Base-by-base conservation (phyloP, 2,329 filamentous ascomycete genomes). In the Sporothrix curviconia region DNA sequence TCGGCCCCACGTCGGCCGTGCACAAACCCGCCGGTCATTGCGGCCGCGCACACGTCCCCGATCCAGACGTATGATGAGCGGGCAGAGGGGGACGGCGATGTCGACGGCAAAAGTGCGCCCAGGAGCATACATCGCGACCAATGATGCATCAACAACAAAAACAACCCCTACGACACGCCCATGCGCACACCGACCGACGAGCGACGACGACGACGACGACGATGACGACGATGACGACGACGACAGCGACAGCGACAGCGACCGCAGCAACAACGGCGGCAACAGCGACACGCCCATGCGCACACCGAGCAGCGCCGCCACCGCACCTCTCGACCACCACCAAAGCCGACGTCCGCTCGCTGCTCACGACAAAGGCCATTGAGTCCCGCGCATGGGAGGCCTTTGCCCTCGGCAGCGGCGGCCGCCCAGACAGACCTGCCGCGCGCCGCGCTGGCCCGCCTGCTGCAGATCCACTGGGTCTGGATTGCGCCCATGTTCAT, bases 401-500 rank as follows among this genome's bases (percentile, higher is more conserved):
- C n/a, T 67, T 66, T 43, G 65, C 66, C 1, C 49, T 67, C 7
- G 61, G 62, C 15, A 66, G 63, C 37, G n/a, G 66, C 65, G 1
- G 57, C 65, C 7, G n/a, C 62, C 5, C 60, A 65, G 55, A 65
- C 57, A 9, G 62, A 61, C 24, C 62, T 66, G 9, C 63, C 65
- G 15, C 44, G 59, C 4, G 36, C 51, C 2, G 51, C 63, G 17
- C 52, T 66, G 25, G 55, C 64, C 36, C 58, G 57, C 46, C 60
- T 64, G 11, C 59, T 66, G n/a, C 64, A 64, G 30, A 54, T 64
- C 17, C 61, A 65, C 56, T 65, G 64, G 64, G 60, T 59, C 14
- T 66, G 64, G 64, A 59, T 65, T n/a, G 52, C 60, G 30, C 66
- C 66, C 19, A 65, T 66, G 61, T 68, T 67, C 56, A 67, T 65